These are phyloP conservation scores for Pseudocercospora eumusae DNA, from an alignment of 2,329 filamentous ascomycete genomes.

Conservation along the genomic window DNA sequence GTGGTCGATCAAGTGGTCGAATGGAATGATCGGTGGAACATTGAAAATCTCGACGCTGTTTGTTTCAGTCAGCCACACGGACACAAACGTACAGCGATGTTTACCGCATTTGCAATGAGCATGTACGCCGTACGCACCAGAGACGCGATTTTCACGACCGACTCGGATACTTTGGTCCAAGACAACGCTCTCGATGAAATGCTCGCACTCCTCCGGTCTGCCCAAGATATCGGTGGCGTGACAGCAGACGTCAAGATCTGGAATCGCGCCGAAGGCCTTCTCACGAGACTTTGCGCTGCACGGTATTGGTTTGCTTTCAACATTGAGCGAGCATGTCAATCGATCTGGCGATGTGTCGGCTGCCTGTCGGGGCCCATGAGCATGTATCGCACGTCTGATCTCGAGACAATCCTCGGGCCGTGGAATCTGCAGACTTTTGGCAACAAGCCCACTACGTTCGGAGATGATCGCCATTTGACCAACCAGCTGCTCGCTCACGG, in stretches of 20 bases:
- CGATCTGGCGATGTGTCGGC: slow-evolving; percentile 10
- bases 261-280: slow-evolving; percentile 13
- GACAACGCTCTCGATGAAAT: slow-evolving; percentile 8
- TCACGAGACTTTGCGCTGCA: slow-evolving; percentile 14
- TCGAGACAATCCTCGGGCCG: slow-evolving; percentile 9
- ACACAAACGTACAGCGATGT: slow-evolving; percentile 15
- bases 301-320: slow-evolving; percentile 17
- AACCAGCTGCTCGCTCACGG: slow-evolving; percentile 9
- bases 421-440: slow-evolving; percentile 14
- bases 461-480: slow-evolving; percentile 14
- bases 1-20: slow-evolving; percentile 8
- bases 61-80: slow-evolving; percentile 14
- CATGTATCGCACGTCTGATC: slow-evolving; percentile 14
- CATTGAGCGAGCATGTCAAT: slow-evolving; percentile 14
- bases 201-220: slow-evolving; percentile 2
- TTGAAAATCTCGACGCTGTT: slow-evolving; percentile 6
- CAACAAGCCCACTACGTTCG: slow-evolving; percentile 6
- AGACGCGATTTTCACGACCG: slow-evolving; percentile 8
- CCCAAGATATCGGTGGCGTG: slow-evolving; percentile 10
- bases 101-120: slow-evolving; percentile 10
- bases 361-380: slow-evolving; percentile 12
- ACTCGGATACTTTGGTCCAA: slow-evolving; percentile 11
- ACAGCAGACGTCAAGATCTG: slow-evolving; percentile 18
- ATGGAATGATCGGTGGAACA: slow-evolving; percentile 10
- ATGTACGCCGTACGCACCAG: not conserved